Conservation (phyloP, 2,329 filamentous ascomycete species). For the Aspergillus tamarii region DNA sequence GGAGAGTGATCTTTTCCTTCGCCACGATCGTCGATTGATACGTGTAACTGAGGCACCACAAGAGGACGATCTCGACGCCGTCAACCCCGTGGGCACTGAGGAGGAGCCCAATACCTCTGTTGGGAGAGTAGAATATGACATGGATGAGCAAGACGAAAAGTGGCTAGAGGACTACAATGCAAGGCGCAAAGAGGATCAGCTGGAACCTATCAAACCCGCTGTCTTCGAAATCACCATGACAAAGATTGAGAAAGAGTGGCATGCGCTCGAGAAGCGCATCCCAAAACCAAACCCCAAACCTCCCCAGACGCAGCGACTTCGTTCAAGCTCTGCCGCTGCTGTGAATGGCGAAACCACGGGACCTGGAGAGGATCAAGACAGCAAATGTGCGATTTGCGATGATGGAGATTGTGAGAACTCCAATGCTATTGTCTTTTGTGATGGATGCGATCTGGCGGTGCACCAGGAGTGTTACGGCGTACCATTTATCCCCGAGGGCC, state of each 20-base stretch:
- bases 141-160: slow-evolving; percentile 98
- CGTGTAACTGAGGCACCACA: slow-evolving; percentile 64
- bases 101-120: slow-evolving; percentile 62
- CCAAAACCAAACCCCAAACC: slow-evolving; percentile 97
- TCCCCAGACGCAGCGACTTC: slow-evolving; percentile 87
- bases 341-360: slow-evolving; percentile 89
- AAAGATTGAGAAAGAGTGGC: slow-evolving; percentile 99
- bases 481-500: slow-evolving; percentile 96
- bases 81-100: slow-evolving; percentile 59
- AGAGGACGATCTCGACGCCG: slow-evolving; percentile 65
- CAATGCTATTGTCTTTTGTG: slow-evolving; percentile 98
- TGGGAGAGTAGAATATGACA: slow-evolving; percentile 94
- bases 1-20: slow-evolving; percentile 85
- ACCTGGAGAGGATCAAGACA: slow-evolving; percentile 88
- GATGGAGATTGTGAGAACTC: slow-evolving; percentile 99
- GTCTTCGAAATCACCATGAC: slow-evolving; percentile 98
- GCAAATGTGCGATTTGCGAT: slow-evolving; percentile 95
- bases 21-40: slow-evolving; percentile 72
- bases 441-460: slow-evolving; percentile 94
- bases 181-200: slow-evolving; percentile 71
- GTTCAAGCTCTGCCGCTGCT: slow-evolving; percentile 90
- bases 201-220: slow-evolving; percentile 85
- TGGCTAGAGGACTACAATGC: slow-evolving; percentile 87
- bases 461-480: slow-evolving; percentile 99
- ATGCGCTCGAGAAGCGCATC: slow-evolving; percentile 91